Conservation (phyloP, 208 protist species). For the Trypanosoma melophagium region DNA sequence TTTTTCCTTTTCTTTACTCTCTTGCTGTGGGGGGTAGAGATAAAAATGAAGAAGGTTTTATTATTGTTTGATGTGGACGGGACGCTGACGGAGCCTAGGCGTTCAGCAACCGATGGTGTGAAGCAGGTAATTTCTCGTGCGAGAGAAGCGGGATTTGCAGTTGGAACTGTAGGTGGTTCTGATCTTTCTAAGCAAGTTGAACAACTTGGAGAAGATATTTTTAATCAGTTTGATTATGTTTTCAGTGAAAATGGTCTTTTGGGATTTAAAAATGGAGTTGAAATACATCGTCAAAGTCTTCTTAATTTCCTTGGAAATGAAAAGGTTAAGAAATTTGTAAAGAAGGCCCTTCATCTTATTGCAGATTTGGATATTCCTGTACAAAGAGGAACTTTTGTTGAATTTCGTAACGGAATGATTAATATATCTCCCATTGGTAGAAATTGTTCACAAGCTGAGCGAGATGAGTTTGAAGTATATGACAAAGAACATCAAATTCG, state of each 20-base stretch:
- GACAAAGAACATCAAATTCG: slow-evolving; percentile 97
- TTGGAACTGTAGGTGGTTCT: slow-evolving; percentile 99
- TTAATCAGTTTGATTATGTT: slow-evolving; percentile 96
- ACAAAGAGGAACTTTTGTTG: slow-evolving; percentile 99
- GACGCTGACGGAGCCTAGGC: slow-evolving; percentile 86
- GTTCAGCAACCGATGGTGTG: slow-evolving; percentile 89
- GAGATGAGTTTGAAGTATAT: slow-evolving; percentile 97
- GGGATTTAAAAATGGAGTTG: slow-evolving; percentile 87
- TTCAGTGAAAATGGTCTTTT: slow-evolving; percentile 99
- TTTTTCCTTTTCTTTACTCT: slow-evolving; percentile 12
- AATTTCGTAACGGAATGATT: slow-evolving; percentile 99
- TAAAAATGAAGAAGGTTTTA: slow-evolving; percentile 46
- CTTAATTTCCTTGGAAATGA: slow-evolving; percentile 94
- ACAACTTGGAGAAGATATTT: slow-evolving; percentile 92
- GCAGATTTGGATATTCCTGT: slow-evolving; percentile 97
- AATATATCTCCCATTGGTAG: slow-evolving; percentile 99
- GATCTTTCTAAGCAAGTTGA: slow-evolving; percentile 98
- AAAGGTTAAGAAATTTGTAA: slow-evolving; percentile 93
- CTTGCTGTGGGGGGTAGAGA: not conserved
- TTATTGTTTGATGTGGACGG: slow-evolving; percentile 97
- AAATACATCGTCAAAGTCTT: slow-evolving; percentile 91
- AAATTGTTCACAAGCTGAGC: slow-evolving; percentile 97
- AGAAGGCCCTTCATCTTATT: slow-evolving; percentile 94
- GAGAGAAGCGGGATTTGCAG: slow-evolving; percentile 73
- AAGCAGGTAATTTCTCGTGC: slow-evolving; percentile 80